Conservation (phyloP, 345 rosid species). For the Linum trigynum region DNA sequence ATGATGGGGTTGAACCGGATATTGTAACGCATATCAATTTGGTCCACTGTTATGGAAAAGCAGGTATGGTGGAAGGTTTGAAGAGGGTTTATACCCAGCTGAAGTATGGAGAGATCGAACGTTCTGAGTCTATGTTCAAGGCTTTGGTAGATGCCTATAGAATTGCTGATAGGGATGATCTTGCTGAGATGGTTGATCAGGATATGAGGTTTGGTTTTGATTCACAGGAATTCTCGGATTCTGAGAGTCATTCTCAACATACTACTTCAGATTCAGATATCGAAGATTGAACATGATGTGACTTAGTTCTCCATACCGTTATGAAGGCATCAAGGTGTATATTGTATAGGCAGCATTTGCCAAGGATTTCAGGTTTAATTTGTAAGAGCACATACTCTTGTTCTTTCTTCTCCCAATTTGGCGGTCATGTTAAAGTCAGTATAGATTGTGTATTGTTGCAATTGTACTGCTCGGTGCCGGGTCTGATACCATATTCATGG, state of each 20-base stretch:
- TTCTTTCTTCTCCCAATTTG: too few relatives aligned
- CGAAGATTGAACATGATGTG: conserved; percentile 16
- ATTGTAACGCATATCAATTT: conserved; percentile 52
- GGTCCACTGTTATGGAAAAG: conserved; percentile 62
- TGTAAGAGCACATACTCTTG: too few relatives aligned
- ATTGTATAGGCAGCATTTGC: conserved; percentile 11
- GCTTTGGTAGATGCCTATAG: conserved; percentile 55
- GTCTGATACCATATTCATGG: conserved; percentile 40
- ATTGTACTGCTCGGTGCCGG: conserved; percentile 70
- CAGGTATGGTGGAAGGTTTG: conserved; percentile 82
- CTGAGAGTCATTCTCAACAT: conserved; percentile 11
- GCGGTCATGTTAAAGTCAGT: not conserved
- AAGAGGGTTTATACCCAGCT: conserved; percentile 51
- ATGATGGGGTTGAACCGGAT: conserved; percentile 69
- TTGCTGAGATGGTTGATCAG: conserved; percentile 50
- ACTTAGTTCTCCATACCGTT: not conserved
- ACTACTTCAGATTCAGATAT: conserved; percentile 13
- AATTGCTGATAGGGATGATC: conserved; percentile 52
- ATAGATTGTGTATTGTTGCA: not conserved
- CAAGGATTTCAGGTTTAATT: too few relatives aligned
- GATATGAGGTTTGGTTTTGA: conserved; percentile 56
- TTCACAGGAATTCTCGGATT: conserved; percentile 20
- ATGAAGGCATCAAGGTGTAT: not conserved
- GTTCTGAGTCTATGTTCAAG: conserved; percentile 48
- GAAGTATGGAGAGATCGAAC: conserved; percentile 46